These are phyloP conservation scores for Blastocystis sp. DNA, from an alignment of 352 stramenopile genomes.

Conservation along the genomic window DNA sequence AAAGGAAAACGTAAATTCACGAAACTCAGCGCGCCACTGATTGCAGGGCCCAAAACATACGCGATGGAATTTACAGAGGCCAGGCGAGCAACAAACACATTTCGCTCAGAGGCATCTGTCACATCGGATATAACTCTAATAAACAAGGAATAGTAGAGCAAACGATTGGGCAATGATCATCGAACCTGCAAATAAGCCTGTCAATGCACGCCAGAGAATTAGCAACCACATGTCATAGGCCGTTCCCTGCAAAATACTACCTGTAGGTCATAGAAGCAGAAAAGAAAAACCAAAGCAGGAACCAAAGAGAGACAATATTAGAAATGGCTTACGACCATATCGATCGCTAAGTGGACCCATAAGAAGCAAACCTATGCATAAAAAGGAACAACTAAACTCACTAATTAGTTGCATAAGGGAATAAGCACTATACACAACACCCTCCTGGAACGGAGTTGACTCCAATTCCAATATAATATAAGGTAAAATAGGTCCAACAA, in stretches of 20 bases:
- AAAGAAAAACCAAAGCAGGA: conserved; percentile 18
- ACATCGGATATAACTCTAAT: not conserved
- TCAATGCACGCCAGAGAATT: conserved; percentile 39
- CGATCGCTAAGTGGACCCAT: conserved; percentile 48
- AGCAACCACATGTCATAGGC: not conserved
- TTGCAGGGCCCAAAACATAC: not conserved
- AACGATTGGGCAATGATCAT: not conserved
- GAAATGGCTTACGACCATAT: conserved; percentile 46
- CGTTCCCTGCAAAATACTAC: conserved; percentile 20
- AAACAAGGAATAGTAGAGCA: not conserved
- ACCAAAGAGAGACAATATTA: conserved; percentile 45
- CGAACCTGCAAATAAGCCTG: conserved; percentile 33
- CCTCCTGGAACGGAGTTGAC: not conserved
- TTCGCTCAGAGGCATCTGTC: not conserved
- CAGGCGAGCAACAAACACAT: not conserved
- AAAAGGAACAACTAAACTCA: not conserved
- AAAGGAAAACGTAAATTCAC: not conserved
- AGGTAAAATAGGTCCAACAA: not conserved
- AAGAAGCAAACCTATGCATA: conserved; percentile 22
- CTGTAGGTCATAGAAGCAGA: not conserved
- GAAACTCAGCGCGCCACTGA: not conserved
- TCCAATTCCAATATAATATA: not conserved
- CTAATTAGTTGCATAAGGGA: not conserved
- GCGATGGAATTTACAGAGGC: not conserved
- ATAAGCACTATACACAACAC: not conserved